phyloP scores from a whole-genome alignment of 495 filamentous ascomycete species.

The Venustampulla echinocandica region DNA sequence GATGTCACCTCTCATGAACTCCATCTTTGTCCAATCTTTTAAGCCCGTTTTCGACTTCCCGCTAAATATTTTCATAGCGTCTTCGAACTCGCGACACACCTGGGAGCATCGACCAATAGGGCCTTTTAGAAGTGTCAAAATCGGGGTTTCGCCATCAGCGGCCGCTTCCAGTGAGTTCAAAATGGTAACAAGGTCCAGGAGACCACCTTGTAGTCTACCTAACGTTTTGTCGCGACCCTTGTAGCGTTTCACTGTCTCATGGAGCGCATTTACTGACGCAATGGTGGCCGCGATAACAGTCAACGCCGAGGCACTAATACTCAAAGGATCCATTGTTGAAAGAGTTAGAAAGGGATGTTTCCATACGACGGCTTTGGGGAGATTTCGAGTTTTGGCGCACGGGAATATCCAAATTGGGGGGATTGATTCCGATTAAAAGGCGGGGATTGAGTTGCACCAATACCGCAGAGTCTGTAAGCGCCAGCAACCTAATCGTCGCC shows the following conservation, averaged over 20 bases:
- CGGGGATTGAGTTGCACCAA: conserved; percentile 9
- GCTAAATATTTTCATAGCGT: conserved; percentile 23
- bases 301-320: conserved; percentile 22
- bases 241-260: conserved; percentile 24
- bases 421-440: conserved; percentile 8
- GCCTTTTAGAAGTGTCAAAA: conserved; percentile 16
- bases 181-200: conserved; percentile 18
- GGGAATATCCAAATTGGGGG: conserved; percentile 6
- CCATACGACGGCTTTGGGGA: conserved; percentile 9
- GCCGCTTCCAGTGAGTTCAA: conserved; percentile 16
- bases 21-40: conserved; percentile 23
- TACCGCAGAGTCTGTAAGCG: conserved; percentile 11
- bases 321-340: conserved; percentile 25
- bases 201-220: conserved; percentile 13
- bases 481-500: conserved; percentile 2
- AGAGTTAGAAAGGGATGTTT: conserved; percentile 14
- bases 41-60: conserved; percentile 25
- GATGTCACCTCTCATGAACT: conserved; percentile 27
- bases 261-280: conserved; percentile 20
- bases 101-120: conserved; percentile 19
- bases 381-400: conserved; percentile 9
- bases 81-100: conserved; percentile 18
- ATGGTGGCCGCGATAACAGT: conserved; percentile 25
- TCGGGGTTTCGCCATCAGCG: conserved; percentile 9
- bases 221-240: conserved; percentile 21